Base-by-base conservation (phyloP, 768 basidiomycete species). In the Podaxis sp. region DNA sequence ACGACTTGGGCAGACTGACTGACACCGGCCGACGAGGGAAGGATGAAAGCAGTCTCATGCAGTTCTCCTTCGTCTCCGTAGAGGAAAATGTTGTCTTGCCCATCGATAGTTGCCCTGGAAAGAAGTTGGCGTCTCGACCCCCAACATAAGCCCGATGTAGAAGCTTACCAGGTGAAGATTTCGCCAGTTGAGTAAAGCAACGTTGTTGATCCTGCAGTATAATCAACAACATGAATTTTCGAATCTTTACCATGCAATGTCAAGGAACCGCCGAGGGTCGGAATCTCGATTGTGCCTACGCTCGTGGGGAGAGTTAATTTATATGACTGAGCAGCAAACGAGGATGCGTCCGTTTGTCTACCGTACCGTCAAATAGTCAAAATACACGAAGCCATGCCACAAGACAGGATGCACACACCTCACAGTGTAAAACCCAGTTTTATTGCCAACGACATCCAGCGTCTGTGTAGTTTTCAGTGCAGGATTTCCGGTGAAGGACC, bases 211-310 rank as follows among this genome's bases (percentile, higher is more conserved):
- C 82, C 82, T 46, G 81, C 81, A 22, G 62, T 59, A 61, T 83
- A 83, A 64, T 83, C 81, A 1, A 82, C 80, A 12, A 84, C 76
- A 60, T 82, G 78, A 38, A 83, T 73, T 67, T 84, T 84, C 0
- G 82, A 82, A 64, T 83, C 81, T 68, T 78, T 81, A n/a, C 82
- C 82, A 59, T 75, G 74, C n/a, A 83, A 70, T 0, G 75, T 66
- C 36, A 84, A 72, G 22, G 70, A 71, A 38, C 80, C 80, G 7
- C 81, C 80, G 22, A 82, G 65, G 3, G 74, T 73, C 9, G 82
- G 82, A 49, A 82, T 69, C 2, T 73, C 75, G 40, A 83, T 66
- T 37, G 65, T 62, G 17, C 82, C 82, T 8, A 74, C 72, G 56
- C 81, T 82, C 19, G 82, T 83, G 2, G 77, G 71, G n/a, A 83